phyloP scores from a whole-genome alignment of 345 rosid genomes.

The Geranium brycei region DNA sequence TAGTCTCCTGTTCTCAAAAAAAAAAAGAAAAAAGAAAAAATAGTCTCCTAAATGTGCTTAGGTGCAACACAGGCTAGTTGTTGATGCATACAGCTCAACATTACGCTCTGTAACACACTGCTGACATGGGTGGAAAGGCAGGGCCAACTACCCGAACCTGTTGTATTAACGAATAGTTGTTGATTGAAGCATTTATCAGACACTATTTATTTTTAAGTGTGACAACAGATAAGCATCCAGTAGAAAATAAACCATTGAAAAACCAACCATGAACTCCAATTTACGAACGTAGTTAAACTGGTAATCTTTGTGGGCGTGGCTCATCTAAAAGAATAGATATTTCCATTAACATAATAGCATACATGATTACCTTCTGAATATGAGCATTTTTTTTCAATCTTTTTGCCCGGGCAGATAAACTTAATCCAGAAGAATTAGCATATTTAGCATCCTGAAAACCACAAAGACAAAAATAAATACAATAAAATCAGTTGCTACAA shows the following conservation, averaged over 20 bases:
- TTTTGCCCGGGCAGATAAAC: conserved; percentile 16
- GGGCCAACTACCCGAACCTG: background rate
- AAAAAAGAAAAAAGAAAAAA: no score
- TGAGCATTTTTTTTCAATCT: conserved; percentile 34
- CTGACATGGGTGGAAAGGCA: background rate
- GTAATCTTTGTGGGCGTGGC: background rate
- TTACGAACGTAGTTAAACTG: background rate
- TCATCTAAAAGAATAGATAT: background rate
- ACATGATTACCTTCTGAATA: conserved; percentile 40
- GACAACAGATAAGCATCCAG: background rate
- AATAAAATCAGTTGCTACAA: conserved; percentile 1
- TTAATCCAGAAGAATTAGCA: conserved; percentile 18
- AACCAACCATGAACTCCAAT: background rate
- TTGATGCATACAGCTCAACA: background rate
- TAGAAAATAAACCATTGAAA: background rate
- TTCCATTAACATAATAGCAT: background rate
- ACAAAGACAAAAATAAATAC: background rate
- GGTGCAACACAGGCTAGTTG: background rate
- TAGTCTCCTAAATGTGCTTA: no score
- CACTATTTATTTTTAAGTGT: background rate
- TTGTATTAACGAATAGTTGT: background rate
- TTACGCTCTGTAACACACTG: background rate
- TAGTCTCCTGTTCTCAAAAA: no score
- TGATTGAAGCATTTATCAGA: background rate
- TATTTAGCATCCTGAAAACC: conserved; percentile 28